Percentiles rank a stretch among this genome's conserved stretches.
Evolutionary conservation across 306 rosid species (phyloP).

Genomic region (Oxytropis ochrocephala): DNA sequence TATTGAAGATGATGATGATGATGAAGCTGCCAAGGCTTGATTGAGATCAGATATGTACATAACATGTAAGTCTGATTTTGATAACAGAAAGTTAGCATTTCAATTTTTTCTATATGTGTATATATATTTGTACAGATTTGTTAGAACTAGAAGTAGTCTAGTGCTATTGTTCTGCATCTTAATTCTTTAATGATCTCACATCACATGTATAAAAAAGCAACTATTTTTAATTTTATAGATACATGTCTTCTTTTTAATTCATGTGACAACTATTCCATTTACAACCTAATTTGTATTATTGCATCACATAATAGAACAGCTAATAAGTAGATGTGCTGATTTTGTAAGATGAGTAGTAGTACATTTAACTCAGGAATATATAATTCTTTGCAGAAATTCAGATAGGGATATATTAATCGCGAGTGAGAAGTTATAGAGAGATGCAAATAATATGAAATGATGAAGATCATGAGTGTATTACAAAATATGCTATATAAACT

Average conservation of each 20-base stretch:
- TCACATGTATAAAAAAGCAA: slow-evolving; percentile 15
- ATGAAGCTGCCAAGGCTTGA: slow-evolving; percentile 41
- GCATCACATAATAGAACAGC: neutral
- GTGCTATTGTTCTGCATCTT: neutral
- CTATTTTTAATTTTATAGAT: neutral
- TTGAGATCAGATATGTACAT: slow-evolving; percentile 17
- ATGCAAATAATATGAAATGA: too few relatives aligned
- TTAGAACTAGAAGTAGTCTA: slow-evolving; percentile 15
- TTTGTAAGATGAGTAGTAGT: too few relatives aligned
- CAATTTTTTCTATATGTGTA: too few relatives aligned
- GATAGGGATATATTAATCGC: too few relatives aligned
- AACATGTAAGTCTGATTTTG: slow-evolving; percentile 15
- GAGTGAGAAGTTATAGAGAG: too few relatives aligned
- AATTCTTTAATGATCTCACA: neutral
- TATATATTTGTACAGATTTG: slow-evolving; percentile 8
- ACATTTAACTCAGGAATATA: too few relatives aligned
- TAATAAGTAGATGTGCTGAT: neutral
- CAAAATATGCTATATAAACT: too few relatives aligned
- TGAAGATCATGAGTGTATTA: too few relatives aligned
- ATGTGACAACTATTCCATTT: neutral
- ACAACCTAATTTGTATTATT: neutral
- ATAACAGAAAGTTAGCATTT: neutral
- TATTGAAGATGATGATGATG: slow-evolving; percentile 69
- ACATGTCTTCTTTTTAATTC: neutral
- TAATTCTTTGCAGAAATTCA: too few relatives aligned